Percentiles rank a stretch among this genome's conserved stretches.
phyloP scores from a whole-genome alignment of 441 rosid species.

The Hura crepitans region DNA sequence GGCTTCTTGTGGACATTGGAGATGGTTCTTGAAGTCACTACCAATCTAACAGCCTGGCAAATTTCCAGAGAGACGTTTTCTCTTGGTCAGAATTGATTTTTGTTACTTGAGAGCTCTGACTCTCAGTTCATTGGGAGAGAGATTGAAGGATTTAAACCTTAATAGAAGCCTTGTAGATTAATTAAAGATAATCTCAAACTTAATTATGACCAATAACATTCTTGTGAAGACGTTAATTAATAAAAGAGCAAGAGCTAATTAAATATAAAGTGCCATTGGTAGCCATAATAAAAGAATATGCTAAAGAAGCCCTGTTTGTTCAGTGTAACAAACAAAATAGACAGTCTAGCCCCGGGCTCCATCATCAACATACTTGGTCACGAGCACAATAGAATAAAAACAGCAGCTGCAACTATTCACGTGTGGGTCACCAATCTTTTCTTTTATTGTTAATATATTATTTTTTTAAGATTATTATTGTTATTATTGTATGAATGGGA shows the following conservation, averaged over 20 bases:
- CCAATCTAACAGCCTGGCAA: slow-evolving; percentile 23
- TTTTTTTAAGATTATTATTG: too few relatives aligned
- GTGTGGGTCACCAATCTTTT: neutral
- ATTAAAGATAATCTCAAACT: too few relatives aligned
- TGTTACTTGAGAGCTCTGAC: too few relatives aligned
- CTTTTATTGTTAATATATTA: neutral
- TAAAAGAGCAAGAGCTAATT: neutral
- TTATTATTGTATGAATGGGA: too few relatives aligned
- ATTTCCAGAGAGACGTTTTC: slow-evolving; percentile 11
- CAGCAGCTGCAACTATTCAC: slow-evolving; percentile 1
- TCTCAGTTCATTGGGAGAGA: too few relatives aligned
- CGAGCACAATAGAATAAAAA: slow-evolving; percentile 13
- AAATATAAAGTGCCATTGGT: too few relatives aligned
- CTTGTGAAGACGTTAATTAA: too few relatives aligned
- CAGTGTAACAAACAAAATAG: slow-evolving; percentile 15
- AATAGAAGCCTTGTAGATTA: too few relatives aligned
- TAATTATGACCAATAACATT: too few relatives aligned
- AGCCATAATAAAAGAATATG: neutral
- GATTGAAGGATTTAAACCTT: too few relatives aligned
- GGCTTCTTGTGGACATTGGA: slow-evolving; percentile 9
- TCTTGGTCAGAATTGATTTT: neutral
- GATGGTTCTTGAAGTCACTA: slow-evolving; percentile 4
- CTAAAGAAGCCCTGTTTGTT: neutral
- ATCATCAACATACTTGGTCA: slow-evolving; percentile 1
- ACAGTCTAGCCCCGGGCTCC: neutral